Base-by-base conservation (phyloP, 2,329 filamentous ascomycete species). In the Penicillium sp. region DNA sequence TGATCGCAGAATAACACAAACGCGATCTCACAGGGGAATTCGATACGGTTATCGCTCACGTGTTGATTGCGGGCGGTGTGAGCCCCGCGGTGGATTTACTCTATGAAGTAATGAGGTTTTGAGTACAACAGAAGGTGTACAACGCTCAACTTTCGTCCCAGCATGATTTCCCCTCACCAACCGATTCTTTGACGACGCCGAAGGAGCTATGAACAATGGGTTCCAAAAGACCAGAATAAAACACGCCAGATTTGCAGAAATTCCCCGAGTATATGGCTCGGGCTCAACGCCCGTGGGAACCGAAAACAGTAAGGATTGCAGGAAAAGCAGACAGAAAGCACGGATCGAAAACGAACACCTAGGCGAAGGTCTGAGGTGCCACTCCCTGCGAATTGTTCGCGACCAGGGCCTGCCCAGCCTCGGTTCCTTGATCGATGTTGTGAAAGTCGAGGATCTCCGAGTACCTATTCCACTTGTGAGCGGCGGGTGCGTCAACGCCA, bases 361-460 rank as follows among this genome's bases (percentile, higher is more conserved):
- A 62, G 50, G 57, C 54, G 45, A 58, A 63, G 19, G 41, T 33
- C 48, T 58, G 57, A 16, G 55, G 44, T 14, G 18, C 15, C n/a
- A 37, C 32, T 7, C 45, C 50, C 16, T 55, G 52, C 16, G 40
- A 51, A 14, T 48, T 45, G 9, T 57, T 54, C 17, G 60, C 48
- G 16, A 60, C 52, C 16, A 62, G 47, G 35, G 53, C 54, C 42
- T 63, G 53, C 4, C 54, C 58, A 8, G 55, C 58, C 20, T 67
- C 65, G 28, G 56, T 60, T 9, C 52, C 50, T 48, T 69, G 66
- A 53, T 94, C 89, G 49, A 95, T 84, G 62, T 97, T 96, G 73
- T 97, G 93, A 71, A 96, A 97, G 69, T 97, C 90, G 58, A 97
- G 84, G 58, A 98, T 97, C 69, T 97, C 91, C 36, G 90, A 95